Conservation (phyloP, 331 rosid genomes). For the Telfairia occidentalis region DNA sequence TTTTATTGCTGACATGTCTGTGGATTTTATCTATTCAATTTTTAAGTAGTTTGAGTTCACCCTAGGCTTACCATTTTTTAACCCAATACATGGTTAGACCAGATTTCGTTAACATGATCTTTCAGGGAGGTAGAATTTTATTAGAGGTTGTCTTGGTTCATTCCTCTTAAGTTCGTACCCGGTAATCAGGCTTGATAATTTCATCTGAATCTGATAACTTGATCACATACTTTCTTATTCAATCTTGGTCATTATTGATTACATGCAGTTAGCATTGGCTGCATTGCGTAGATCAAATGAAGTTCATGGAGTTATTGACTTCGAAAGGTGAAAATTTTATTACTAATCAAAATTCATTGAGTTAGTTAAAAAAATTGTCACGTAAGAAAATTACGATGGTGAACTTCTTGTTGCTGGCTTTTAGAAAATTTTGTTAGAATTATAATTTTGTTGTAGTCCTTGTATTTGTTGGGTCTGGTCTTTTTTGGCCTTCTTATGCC, state of each 20-base stretch:
- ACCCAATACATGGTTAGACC: too few relatives aligned
- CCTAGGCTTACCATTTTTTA: too few relatives aligned
- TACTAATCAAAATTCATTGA: not conserved
- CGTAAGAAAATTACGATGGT: not conserved
- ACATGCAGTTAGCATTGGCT: conserved; percentile 70
- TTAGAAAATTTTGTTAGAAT: not conserved
- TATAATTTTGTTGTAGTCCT: not conserved
- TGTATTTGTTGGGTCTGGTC: not conserved
- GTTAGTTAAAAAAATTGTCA: not conserved
- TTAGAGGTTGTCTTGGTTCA: not conserved
- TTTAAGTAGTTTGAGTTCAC: too few relatives aligned
- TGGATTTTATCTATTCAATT: not conserved
- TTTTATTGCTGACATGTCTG: not conserved
- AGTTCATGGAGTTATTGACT: conserved; percentile 50
- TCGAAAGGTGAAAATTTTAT: conserved; percentile 38
- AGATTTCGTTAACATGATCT: not conserved
- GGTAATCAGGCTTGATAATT: not conserved
- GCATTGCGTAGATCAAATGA: conserved; percentile 59
- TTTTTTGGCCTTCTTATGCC: not conserved
- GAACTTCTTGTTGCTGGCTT: not conserved
- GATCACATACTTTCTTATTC: not conserved
- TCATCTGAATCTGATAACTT: not conserved
- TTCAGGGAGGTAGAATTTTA: not conserved
- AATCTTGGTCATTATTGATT: not conserved
- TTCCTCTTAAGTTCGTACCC: not conserved